These are phyloP conservation scores for Fraxinus ornus DNA, from an alignment of 305 asterid genomes.

Conservation along the genomic window DNA sequence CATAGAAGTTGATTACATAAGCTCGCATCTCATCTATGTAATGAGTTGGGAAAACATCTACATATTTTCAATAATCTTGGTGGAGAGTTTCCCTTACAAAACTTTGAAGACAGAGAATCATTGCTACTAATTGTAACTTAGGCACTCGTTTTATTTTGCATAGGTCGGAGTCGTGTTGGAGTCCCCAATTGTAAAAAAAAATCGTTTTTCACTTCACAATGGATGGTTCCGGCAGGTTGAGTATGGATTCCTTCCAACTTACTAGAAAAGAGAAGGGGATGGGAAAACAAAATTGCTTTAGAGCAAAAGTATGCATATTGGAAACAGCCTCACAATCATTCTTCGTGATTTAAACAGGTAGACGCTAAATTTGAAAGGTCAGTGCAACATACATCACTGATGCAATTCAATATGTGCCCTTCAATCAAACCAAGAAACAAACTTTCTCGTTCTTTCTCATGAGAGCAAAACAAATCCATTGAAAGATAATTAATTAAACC, in stretches of 20 bases:
- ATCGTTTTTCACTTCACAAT: neutral
- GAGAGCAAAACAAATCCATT: neutral
- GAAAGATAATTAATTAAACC: slow-evolving; percentile 1
- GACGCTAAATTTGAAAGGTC: too few relatives aligned
- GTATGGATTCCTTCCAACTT: neutral
- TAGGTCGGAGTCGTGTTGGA: neutral
- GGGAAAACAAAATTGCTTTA: neutral
- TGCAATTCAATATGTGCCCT: neutral
- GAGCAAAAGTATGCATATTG: neutral
- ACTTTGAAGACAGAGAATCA: neutral
- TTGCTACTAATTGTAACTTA: neutral
- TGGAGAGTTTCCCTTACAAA: neutral
- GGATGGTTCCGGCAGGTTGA: neutral
- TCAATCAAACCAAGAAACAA: neutral
- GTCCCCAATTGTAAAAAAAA: neutral
- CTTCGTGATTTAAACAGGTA: too few relatives aligned
- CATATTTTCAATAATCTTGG: neutral
- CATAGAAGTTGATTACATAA: neutral
- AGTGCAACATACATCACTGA: neutral
- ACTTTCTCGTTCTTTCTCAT: neutral
- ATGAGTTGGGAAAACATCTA: neutral
- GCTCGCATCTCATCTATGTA: neutral
- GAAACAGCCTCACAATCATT: neutral
- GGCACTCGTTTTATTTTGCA: neutral
- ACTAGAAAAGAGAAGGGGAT: neutral